phyloP scores from a whole-genome alignment of 768 basidiomycete species.

The Wakefieldia striispora region DNA sequence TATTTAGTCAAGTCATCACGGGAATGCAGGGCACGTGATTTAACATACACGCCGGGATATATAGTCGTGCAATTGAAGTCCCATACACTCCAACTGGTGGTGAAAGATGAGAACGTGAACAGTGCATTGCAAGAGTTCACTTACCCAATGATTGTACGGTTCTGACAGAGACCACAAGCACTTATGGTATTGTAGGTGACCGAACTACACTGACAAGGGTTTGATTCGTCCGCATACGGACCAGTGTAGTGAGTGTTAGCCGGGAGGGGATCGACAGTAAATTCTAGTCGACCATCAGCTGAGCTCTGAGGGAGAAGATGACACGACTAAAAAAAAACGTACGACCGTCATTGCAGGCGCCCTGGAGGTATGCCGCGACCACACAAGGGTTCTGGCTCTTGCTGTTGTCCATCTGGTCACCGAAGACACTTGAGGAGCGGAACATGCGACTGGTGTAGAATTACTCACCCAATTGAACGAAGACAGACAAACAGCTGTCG shows the following conservation, averaged over 20 bases:
- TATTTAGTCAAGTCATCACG: background rate
- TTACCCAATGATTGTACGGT: slow-evolving; percentile 37
- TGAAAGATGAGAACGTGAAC: slow-evolving; percentile 1
- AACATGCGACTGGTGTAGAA: no score
- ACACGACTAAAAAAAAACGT: slow-evolving; percentile 20
- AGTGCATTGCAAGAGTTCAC: background rate
- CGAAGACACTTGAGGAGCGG: background rate
- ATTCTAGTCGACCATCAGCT: slow-evolving; percentile 29
- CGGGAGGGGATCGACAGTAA: slow-evolving; percentile 40
- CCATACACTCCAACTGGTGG: slow-evolving; percentile 52
- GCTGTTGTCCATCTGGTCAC: slow-evolving; percentile 38
- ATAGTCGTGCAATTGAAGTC: slow-evolving; percentile 43
- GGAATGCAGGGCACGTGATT: background rate
- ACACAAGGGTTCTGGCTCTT: slow-evolving; percentile 46
- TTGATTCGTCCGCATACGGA: slow-evolving; percentile 30
- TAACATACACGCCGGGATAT: slow-evolving; percentile 27
- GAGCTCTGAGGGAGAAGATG: slow-evolving; percentile 6
- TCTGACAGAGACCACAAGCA: slow-evolving; percentile 60
- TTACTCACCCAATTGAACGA: slow-evolving; percentile 28
- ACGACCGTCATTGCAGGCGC: slow-evolving; percentile 44
- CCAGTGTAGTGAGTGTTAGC: slow-evolving; percentile 25
- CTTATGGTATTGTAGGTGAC: slow-evolving; percentile 54
- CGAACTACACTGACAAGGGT: slow-evolving; percentile 52
- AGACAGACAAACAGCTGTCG: slow-evolving; percentile 21
- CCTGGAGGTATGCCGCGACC: slow-evolving; percentile 42